Conservation (phyloP, 352 stramenopile genomes). For the Globisporangium apiculatum region DNA sequence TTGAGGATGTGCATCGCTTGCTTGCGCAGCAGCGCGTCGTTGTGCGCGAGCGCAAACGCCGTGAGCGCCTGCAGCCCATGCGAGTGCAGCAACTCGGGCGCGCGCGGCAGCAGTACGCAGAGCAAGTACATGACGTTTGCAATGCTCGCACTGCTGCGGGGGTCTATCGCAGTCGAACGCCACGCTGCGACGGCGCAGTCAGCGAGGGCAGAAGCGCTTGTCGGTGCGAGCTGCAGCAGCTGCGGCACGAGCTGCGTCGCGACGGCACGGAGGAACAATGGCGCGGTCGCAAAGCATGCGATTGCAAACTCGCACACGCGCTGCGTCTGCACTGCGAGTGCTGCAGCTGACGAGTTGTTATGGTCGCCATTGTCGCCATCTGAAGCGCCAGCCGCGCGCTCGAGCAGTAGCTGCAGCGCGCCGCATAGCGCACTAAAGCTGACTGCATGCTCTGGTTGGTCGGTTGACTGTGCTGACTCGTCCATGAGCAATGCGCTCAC, state of each 20-base stretch:
- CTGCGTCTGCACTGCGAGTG: conserved; percentile 14
- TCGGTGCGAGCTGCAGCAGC: conserved; percentile 17
- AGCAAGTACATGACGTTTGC: conserved; percentile 58
- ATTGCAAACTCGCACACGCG: conserved; percentile 36
- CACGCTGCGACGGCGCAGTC: conserved; percentile 19
- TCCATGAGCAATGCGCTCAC: conserved; percentile 10
- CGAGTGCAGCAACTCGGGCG: conserved; percentile 32
- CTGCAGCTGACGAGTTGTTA: neutral
- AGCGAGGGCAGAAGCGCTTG: conserved; percentile 13
- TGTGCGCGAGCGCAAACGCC: conserved; percentile 38
- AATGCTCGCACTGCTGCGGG: conserved; percentile 12
- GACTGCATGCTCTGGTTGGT: neutral
- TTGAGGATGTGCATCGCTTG: conserved; percentile 66
- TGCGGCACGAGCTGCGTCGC: conserved; percentile 38
- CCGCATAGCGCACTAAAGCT: conserved; percentile 45
- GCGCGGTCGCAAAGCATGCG: conserved; percentile 23
- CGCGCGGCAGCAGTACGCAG: conserved; percentile 45
- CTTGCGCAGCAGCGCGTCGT: conserved; percentile 56
- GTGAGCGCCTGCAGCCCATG: conserved; percentile 37
- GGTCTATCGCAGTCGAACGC: conserved; percentile 1
- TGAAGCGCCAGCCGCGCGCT: neutral
- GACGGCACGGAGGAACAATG: conserved; percentile 40
- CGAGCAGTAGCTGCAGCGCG: conserved; percentile 37
- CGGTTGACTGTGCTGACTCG: neutral
- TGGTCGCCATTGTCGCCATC: too few relatives aligned